A percentile compares a stretch with the other conserved stretches of the same genome.
These are phyloP conservation scores for Adansonia grandidieri DNA, from an alignment of 441 rosid species.

Conservation along the genomic window DNA sequence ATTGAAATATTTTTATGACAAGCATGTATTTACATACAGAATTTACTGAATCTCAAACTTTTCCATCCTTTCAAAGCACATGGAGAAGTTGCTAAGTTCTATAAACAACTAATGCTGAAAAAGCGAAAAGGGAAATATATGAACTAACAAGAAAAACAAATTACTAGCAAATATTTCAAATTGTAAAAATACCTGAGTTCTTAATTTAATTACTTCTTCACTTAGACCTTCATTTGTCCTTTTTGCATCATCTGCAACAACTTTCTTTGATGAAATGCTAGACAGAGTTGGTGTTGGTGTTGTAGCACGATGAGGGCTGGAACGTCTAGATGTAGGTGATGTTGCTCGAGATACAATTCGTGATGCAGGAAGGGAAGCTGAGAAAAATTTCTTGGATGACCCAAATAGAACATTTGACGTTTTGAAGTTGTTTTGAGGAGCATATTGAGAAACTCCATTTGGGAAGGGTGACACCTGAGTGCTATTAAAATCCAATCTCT, in stretches of 20 bases:
- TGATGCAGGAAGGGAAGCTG: slow-evolving; percentile 65
- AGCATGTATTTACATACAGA: not conserved
- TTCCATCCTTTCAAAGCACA: not conserved
- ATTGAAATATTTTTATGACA: not conserved
- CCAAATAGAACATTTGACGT: slow-evolving; percentile 48
- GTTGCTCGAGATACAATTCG: slow-evolving; percentile 64
- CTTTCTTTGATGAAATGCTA: slow-evolving; percentile 46
- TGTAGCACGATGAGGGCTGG: slow-evolving; percentile 59
- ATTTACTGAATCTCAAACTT: slow-evolving; percentile 1
- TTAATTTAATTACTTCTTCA: slow-evolving; percentile 52
- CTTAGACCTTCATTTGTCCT: slow-evolving; percentile 43
- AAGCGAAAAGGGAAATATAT: not conserved
- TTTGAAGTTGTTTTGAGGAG: slow-evolving; percentile 39
- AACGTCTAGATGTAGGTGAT: slow-evolving; percentile 60
- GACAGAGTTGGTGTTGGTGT: slow-evolving; percentile 55
- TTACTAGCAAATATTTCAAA: not conserved
- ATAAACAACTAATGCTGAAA: slow-evolving; percentile 3
- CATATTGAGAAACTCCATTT: slow-evolving; percentile 44
- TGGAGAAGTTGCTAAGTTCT: not conserved
- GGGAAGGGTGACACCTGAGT: slow-evolving; percentile 55
- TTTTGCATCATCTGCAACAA: slow-evolving; percentile 44
- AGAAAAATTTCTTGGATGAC: slow-evolving; percentile 58
- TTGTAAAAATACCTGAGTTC: slow-evolving; percentile 46
- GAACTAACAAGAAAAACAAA: not conserved
- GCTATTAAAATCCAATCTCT: slow-evolving; percentile 48